Evolutionary conservation across 2,329 filamentous ascomycete species (phyloP).

Genomic region (Acephala macrosclerotiorum): DNA sequence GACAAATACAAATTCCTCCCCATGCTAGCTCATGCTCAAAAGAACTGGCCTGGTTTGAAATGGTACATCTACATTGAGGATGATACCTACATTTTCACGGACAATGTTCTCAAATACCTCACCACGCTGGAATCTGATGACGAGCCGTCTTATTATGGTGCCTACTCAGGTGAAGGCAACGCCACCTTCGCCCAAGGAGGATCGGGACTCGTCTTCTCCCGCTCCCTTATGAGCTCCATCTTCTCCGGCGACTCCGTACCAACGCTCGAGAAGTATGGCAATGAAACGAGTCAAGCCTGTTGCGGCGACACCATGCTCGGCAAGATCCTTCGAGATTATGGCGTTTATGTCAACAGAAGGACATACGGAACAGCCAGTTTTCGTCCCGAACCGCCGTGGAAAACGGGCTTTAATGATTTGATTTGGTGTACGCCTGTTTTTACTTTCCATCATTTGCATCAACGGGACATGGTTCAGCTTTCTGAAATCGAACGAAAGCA

Average conservation of each 20-base stretch:
- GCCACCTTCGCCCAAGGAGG: constrained; percentile 25
- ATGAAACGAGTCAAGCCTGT: constrained; percentile 15
- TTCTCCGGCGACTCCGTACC: constrained; percentile 14
- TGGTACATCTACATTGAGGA: constrained; percentile 38
- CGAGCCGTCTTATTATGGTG: constrained; percentile 19
- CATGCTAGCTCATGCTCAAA: constrained; percentile 14
- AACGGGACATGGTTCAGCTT: constrained; percentile 23
- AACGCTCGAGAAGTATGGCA: constrained; percentile 19
- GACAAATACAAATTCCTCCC: constrained; percentile 25
- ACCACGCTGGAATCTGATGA: constrained; percentile 18
- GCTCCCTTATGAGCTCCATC: constrained; percentile 20
- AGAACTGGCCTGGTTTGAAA: constrained; percentile 17
- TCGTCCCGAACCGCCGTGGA: constrained; percentile 27
- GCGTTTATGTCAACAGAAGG: constrained; percentile 17
- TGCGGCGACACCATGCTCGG: constrained; percentile 29
- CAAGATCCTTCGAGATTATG: constrained; percentile 22
- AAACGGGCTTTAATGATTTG: constrained; percentile 20
- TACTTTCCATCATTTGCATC: constrained; percentile 27
- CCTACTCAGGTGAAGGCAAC: constrained; percentile 13
- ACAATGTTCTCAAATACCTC: constrained; percentile 25
- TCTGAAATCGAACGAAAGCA: constrained; percentile 24
- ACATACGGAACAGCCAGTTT: constrained; percentile 17
- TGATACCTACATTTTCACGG: constrained; percentile 31
- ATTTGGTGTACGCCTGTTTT: constrained; percentile 25
- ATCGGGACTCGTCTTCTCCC: constrained; percentile 23